These are phyloP conservation scores for Eucalyptus albens DNA, from an alignment of 345 rosid species.

Conservation along the genomic window DNA sequence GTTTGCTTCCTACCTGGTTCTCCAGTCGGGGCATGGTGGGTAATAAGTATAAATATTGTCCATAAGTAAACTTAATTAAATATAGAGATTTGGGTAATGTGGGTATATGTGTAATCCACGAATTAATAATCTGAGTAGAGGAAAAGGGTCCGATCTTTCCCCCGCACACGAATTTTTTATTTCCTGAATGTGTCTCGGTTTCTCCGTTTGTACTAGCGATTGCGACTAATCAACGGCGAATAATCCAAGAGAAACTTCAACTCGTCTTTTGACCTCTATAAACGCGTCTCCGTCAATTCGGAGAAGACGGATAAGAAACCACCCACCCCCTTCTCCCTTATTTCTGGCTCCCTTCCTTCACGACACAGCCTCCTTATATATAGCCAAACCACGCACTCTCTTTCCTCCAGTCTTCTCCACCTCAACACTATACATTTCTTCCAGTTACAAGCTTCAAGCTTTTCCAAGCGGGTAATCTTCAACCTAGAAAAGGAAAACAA, in stretches of 20 bases:
- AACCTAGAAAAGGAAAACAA: neutral
- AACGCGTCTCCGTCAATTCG: neutral
- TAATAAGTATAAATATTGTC: neutral
- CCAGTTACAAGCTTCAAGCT: neutral
- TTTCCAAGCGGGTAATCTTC: neutral
- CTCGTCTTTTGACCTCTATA: neutral
- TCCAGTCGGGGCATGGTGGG: neutral
- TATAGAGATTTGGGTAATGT: neutral
- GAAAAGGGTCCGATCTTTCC: neutral
- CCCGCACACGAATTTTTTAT: neutral
- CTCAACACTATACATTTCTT: neutral
- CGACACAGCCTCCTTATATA: neutral
- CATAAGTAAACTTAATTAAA: neutral
- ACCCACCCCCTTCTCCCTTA: neutral
- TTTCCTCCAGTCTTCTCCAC: neutral
- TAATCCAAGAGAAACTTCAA: neutral
- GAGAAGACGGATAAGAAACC: neutral
- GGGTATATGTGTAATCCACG: neutral
- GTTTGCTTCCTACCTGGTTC: neutral
- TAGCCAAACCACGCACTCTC: neutral
- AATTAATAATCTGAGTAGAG: neutral
- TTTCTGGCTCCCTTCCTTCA: neutral
- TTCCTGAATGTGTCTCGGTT: neutral
- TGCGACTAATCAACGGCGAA: neutral
- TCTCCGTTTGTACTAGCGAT: neutral